phyloP scores from a whole-genome alignment of 2,329 filamentous ascomycete species.

The Fusarium miscanthi region DNA sequence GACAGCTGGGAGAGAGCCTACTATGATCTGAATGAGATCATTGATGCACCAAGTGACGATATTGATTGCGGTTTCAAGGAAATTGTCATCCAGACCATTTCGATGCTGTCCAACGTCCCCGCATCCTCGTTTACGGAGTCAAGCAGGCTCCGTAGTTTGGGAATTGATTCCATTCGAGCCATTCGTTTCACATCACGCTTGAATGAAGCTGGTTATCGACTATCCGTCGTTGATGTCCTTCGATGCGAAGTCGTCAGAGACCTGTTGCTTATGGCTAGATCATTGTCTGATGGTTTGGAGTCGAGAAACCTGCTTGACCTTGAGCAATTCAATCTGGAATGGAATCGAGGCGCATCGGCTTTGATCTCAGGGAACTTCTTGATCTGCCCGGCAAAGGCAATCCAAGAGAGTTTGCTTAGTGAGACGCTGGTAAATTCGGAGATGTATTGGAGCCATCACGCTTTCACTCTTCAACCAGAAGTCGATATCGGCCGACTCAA shows the following conservation, averaged over 20 bases:
- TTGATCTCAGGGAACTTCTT: slow-evolving; percentile 2
- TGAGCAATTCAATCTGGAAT: slow-evolving; percentile 1
- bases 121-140: not conserved
- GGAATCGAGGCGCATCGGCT: not conserved
- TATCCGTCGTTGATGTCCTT: slow-evolving; percentile 5
- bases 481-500: not conserved
- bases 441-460: slow-evolving; percentile 8
- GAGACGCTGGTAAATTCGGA: not conserved
- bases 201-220: slow-evolving; percentile 1
- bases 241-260: slow-evolving; percentile 6
- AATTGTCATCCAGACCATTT: not conserved
- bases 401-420: not conserved
- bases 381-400: not conserved
- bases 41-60: not conserved
- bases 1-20: slow-evolving; percentile 1
- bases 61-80: not conserved
- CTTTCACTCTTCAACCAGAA: not conserved
- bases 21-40: not conserved
- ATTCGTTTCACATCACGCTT: slow-evolving; percentile 3
- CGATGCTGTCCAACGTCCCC: not conserved
- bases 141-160: slow-evolving; percentile 2
- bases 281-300: not conserved
- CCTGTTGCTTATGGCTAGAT: not conserved
- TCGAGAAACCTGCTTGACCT: not conserved
- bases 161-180: slow-evolving; percentile 10